These are phyloP conservation scores for Ophiostoma tasmaniense DNA, from an alignment of 2,329 filamentous ascomycete genomes.

Conservation along the genomic window DNA sequence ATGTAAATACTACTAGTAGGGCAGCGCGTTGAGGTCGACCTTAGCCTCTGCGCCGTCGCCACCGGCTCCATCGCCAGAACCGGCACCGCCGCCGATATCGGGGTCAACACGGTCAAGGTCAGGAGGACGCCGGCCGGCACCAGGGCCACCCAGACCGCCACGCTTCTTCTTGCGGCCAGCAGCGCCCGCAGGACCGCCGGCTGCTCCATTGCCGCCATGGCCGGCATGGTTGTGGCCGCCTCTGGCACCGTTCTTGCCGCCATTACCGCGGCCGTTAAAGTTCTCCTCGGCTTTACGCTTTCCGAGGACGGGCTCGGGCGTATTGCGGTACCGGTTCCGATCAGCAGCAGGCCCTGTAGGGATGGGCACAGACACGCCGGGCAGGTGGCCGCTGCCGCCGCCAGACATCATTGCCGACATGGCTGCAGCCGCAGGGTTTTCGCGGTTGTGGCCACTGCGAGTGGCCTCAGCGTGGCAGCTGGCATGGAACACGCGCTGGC, in stretches of 20 bases:
- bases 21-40: conserved; percentile 22
- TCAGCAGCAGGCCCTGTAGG: conserved; percentile 14
- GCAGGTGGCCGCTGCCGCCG: not conserved
- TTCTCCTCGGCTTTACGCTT: conserved; percentile 15
- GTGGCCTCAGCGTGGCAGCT: conserved; percentile 80
- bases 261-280: conserved; percentile 8
- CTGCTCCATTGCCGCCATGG: not conserved
- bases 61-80: conserved; percentile 16
- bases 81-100: conserved; percentile 19
- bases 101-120: conserved; percentile 22
- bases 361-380: conserved; percentile 7
- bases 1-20: conserved; percentile 10
- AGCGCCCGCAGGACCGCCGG: not conserved
- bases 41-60: conserved; percentile 17
- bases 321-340: conserved; percentile 9
- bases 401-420: conserved; percentile 17
- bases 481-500: conserved; percentile 75
- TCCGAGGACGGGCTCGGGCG: conserved; percentile 22
- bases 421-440: conserved; percentile 19
- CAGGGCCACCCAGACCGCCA: conserved; percentile 14
- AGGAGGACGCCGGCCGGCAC: conserved; percentile 16
- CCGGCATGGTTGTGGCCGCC: conserved; percentile 5
- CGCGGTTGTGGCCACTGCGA: conserved; percentile 44
- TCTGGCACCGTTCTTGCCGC: not conserved
- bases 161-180: conserved; percentile 21